Conservation (phyloP, 2,329 filamentous ascomycete genomes). For the Cladosporium cucumerinum region DNA sequence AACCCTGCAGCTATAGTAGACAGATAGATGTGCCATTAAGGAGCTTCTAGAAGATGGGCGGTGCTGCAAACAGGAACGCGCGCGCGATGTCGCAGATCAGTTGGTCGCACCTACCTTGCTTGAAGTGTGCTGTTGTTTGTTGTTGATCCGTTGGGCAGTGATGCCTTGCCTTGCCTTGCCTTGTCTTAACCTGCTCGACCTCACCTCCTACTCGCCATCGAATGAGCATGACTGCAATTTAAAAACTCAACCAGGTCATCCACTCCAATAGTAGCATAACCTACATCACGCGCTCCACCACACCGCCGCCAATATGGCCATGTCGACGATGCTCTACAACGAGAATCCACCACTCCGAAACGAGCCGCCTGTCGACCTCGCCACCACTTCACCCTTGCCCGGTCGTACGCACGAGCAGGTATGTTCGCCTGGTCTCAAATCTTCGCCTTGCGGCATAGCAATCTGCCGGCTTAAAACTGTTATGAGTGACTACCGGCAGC, state of each 20-base stretch:
- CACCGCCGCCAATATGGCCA: conserved; percentile 21
- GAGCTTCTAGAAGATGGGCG: neutral
- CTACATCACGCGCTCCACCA: neutral
- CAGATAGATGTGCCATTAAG: neutral
- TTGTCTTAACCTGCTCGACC: neutral
- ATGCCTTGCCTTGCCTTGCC: neutral
- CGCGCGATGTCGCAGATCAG: neutral
- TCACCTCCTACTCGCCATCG: neutral
- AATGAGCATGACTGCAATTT: neutral
- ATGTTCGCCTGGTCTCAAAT: neutral
- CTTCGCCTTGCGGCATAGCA: neutral
- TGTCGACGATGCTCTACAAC: conserved; percentile 26
- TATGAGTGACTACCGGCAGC: neutral
- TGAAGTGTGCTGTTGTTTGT: neutral
- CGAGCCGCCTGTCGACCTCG: conserved; percentile 3
- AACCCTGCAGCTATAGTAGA: neutral
- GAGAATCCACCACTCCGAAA: conserved; percentile 17
- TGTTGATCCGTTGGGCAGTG: neutral
- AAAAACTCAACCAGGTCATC: neutral
- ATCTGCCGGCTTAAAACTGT: neutral
- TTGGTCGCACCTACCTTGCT: conserved; percentile 6
- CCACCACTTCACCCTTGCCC: neutral
- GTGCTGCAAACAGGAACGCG: neutral
- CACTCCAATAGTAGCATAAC: neutral
- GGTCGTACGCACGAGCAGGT: conserved; percentile 6